phyloP scores from a whole-genome alignment of 2,329 filamentous ascomycete genomes.

The Capronia coronata region DNA sequence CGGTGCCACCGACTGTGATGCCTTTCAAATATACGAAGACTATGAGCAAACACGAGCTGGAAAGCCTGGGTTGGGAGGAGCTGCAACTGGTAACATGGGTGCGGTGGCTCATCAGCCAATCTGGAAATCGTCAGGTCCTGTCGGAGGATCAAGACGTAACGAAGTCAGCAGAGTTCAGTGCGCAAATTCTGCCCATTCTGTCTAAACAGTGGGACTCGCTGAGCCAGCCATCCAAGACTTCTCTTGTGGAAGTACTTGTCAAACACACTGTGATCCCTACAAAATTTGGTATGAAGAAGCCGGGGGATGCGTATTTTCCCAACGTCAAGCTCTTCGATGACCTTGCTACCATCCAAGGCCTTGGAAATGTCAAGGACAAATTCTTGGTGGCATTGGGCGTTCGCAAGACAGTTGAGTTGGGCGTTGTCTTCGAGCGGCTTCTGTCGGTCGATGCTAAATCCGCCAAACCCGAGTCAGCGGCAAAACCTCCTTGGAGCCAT shows the following conservation, averaged over 20 bases:
- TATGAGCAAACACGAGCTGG: conserved; percentile 61
- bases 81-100: conserved; percentile 83
- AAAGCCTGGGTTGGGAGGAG: conserved; percentile 78
- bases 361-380: conserved; percentile 81
- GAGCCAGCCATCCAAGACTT: conserved; percentile 58
- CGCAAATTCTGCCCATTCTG: conserved; percentile 67
- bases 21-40: conserved; percentile 74
- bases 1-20: conserved; percentile 73
- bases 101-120: conserved; percentile 66
- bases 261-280: conserved; percentile 76
- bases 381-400: conserved; percentile 78
- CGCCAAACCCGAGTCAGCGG: conserved; percentile 29
- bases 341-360: conserved; percentile 69
- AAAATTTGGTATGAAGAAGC: conserved; percentile 79
- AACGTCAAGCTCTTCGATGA: conserved; percentile 95
- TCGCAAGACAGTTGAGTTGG: conserved; percentile 88
- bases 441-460: conserved; percentile 50
- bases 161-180: conserved; percentile 64
- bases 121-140: conserved; percentile 51
- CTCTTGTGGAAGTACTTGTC: conserved; percentile 59
- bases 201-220: conserved; percentile 90
- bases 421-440: conserved; percentile 84
- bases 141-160: conserved; percentile 63
- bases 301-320: conserved; percentile 81
- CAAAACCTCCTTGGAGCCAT: conserved; percentile 68